Percentiles rank a stretch among this genome's conserved stretches.
Conservation (phyloP, 495 filamentous ascomycete genomes). For the Talaromyces stipitatus region DNA sequence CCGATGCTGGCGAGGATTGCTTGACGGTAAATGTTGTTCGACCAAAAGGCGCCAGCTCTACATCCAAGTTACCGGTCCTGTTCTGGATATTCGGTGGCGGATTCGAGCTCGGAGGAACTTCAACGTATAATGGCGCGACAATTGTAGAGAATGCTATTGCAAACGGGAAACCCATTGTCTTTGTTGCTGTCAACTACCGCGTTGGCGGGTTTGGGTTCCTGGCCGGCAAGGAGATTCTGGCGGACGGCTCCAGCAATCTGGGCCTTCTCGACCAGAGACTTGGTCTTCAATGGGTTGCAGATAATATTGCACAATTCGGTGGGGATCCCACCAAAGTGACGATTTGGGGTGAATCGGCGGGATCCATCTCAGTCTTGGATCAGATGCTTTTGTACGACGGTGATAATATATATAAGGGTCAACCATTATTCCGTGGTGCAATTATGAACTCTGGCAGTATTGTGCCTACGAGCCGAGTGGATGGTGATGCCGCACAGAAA, state of each 20-base stretch:
- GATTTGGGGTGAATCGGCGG: conserved; percentile 69
- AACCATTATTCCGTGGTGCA: conserved; percentile 58
- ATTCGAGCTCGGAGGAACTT: conserved; percentile 53
- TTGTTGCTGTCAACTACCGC: conserved; percentile 73
- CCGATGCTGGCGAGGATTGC: conserved; percentile 53
- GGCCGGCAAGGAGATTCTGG: conserved; percentile 57
- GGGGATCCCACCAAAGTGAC: conserved; percentile 57
- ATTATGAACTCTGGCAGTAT: conserved; percentile 69
- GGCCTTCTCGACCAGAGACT: conserved; percentile 46
- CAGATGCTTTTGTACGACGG: conserved; percentile 65
- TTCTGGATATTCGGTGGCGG: conserved; percentile 65
- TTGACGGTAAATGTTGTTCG: conserved; percentile 58
- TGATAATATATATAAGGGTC: conserved; percentile 60
- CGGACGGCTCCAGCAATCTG: conserved; percentile 53
- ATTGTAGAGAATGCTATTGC: conserved; percentile 45
- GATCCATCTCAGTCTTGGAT: conserved; percentile 62
- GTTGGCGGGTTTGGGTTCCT: conserved; percentile 69
- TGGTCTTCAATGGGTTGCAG: conserved; percentile 44
- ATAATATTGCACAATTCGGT: conserved; percentile 50
- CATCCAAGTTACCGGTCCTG: conserved; percentile 54
- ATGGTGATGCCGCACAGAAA: conserved; percentile 52
- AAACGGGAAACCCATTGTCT: conserved; percentile 55
- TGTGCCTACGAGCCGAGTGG: conserved; percentile 55
- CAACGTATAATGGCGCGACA: conserved; percentile 50
- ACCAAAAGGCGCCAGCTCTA: conserved; percentile 44